Evolutionary conservation across 1,284 basidiomycete genomes (phyloP), one percentile per base, ranked within the genome.

Genomic region (Psilocybe mexicana): DNA sequence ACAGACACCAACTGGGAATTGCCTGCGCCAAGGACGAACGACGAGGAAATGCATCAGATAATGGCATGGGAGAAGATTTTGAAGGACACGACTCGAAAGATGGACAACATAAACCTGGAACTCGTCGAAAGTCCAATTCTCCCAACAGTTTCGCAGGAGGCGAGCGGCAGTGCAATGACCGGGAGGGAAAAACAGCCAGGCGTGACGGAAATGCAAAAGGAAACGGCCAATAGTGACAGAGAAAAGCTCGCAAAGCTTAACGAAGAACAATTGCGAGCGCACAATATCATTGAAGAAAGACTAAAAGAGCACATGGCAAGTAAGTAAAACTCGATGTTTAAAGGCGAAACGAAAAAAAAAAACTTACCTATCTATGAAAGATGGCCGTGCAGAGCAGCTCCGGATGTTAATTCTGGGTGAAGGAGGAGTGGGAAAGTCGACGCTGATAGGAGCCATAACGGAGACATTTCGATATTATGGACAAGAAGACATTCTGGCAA

Each of bases 391-490:
- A 61, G 1, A 71, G 71, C 74, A 55, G 68, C 1, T 51, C 72
- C 0, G 43, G 54, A 2, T 74, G 72, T 0, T 56, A 24, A n/a
- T 60, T 1, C 46, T 49, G 3, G 60, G 60, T 0, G 62, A 70
- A 58, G 75, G 74, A 3, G 75, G 75, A 0, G 73, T 69, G 0
- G 75, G 76, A 1, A 77, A 77, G 56, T 73, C 72, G 0, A 55
- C 47, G 6, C 43, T 74, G 0, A 72, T 76, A 0, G 33, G 35
- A 11, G 53, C 56, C 5, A 66, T 77, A 1, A 68, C 72, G 0
- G 53, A 70, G 11, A 61, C 62, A 0, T 74, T 75, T 36, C 48
- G 55, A 18, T 25, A 47, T 6, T 44, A 51, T 7, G 53, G 54
- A 0, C 40, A 40, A 2, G 1, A 12, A 1, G 14, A 61, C 6